Evolutionary conservation across 805 yeast species (phyloP).

Genomic region (Candida ovalis): DNA sequence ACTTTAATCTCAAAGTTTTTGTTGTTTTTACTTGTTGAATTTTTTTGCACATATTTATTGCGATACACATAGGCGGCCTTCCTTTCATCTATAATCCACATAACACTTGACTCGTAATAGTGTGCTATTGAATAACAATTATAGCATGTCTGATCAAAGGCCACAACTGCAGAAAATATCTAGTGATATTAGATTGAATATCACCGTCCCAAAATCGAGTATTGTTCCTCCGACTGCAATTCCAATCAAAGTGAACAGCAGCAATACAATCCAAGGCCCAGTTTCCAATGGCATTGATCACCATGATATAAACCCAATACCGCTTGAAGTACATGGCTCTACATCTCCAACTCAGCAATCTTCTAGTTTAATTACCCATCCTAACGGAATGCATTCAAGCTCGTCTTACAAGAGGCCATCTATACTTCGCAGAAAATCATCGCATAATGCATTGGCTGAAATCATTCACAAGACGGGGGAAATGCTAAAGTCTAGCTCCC

Average conservation of each 20-base stretch:
- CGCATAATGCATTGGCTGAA: slow-evolving; percentile 25
- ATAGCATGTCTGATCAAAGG: not conserved
- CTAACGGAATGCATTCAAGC: not conserved
- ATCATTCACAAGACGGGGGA: slow-evolving; percentile 29
- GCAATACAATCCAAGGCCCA: slow-evolving; percentile 1
- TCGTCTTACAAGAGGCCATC: not conserved
- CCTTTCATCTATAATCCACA: not conserved
- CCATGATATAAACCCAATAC: not conserved
- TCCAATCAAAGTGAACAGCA: slow-evolving; percentile 4
- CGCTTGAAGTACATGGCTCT: not conserved
- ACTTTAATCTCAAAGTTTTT: too few relatives aligned
- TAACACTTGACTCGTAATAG: too few relatives aligned
- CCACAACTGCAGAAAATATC: not conserved
- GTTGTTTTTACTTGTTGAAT: too few relatives aligned
- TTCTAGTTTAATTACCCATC: too few relatives aligned
- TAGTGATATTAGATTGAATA: slow-evolving; percentile 1
- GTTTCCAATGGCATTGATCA: not conserved
- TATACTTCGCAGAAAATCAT: slow-evolving; percentile 7
- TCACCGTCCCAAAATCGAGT: slow-evolving; percentile 6
- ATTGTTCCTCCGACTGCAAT: slow-evolving; percentile 7
- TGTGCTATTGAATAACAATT: too few relatives aligned
- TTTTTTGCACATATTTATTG: too few relatives aligned
- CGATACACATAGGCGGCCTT: too few relatives aligned
- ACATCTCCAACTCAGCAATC: not conserved
- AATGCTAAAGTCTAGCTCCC: slow-evolving; percentile 15